phyloP scores from a whole-genome alignment of 164 flowering plant species.

The Sextonia rubra region DNA sequence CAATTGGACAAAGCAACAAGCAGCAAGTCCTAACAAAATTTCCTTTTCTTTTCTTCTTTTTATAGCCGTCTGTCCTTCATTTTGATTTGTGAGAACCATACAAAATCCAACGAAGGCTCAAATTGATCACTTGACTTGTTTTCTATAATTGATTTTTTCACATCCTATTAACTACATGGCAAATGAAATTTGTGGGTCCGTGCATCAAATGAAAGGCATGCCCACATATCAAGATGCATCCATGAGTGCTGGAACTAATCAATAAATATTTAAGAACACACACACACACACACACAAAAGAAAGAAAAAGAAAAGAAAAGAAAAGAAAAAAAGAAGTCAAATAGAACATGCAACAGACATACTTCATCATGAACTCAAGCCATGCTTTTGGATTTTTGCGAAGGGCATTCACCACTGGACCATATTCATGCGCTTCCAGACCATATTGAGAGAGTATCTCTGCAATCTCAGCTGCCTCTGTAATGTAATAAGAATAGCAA shows the following conservation, averaged over 20 bases:
- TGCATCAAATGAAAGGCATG: neutral
- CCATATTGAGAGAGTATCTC: constrained; percentile 73
- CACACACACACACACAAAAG: too few relatives aligned
- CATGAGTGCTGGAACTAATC: neutral
- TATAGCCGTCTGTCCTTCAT: too few relatives aligned
- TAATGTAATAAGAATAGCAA: neutral
- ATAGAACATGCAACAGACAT: constrained; percentile 10
- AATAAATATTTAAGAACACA: neutral
- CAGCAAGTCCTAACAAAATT: too few relatives aligned
- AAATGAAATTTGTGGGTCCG: too few relatives aligned
- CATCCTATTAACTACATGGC: too few relatives aligned
- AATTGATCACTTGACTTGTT: too few relatives aligned
- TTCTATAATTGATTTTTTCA: too few relatives aligned
- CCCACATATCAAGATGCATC: neutral
- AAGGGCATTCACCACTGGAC: constrained; percentile 64
- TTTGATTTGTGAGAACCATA: too few relatives aligned
- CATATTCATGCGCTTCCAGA: constrained; percentile 66
- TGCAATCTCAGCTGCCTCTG: constrained; percentile 88
- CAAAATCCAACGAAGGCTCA: too few relatives aligned
- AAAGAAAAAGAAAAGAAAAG: too few relatives aligned
- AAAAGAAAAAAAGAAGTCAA: neutral
- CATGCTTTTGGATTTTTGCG: constrained; percentile 78
- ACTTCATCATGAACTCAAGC: constrained; percentile 97
- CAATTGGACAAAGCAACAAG: too few relatives aligned
- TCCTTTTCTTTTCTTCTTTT: too few relatives aligned